Conservation (phyloP, 2,329 filamentous ascomycete genomes). For the Coniochaeta sp. region DNA sequence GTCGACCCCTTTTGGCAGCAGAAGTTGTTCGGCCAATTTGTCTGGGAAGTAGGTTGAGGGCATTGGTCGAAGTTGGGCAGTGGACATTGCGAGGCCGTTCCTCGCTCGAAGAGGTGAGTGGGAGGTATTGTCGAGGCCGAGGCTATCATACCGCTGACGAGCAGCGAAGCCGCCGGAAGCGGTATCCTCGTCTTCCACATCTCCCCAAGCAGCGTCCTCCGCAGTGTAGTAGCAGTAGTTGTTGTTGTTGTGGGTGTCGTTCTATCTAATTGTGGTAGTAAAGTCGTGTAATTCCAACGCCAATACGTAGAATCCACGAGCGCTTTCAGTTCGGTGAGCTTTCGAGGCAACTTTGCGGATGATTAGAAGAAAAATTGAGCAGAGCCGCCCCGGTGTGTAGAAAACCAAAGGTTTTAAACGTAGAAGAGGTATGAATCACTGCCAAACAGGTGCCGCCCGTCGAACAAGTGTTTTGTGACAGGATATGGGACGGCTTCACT, state of each 20-base stretch:
- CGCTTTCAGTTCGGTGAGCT: not conserved
- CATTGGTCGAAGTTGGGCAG: conserved; percentile 43
- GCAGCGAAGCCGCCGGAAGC: conserved; percentile 27
- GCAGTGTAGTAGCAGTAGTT: not conserved
- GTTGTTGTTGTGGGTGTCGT: not conserved
- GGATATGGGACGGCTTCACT: not conserved
- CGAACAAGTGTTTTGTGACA: not conserved
- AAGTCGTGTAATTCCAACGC: not conserved
- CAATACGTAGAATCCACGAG: not conserved
- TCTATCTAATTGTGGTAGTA: not conserved
- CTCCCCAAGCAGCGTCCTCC: not conserved
- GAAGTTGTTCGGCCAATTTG: conserved; percentile 53
- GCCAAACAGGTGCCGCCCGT: not conserved
- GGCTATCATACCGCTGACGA: conserved; percentile 22
- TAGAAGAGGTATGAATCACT: not conserved
- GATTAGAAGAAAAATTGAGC: not conserved
- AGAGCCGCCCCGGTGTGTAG: not conserved
- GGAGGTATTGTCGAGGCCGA: conserved; percentile 29
- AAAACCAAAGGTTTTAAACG: not conserved
- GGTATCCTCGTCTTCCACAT: conserved; percentile 22
- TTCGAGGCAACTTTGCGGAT: not conserved
- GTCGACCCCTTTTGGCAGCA: conserved; percentile 50
- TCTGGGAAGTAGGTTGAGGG: conserved; percentile 27
- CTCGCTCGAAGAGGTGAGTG: conserved; percentile 31
- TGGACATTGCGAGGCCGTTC: conserved; percentile 36